A percentile compares a stretch with the other conserved stretches of the same genome.
Evolutionary conservation across 2,329 filamentous ascomycete species (phyloP).

Genomic region (Colletotrichum sp.): DNA sequence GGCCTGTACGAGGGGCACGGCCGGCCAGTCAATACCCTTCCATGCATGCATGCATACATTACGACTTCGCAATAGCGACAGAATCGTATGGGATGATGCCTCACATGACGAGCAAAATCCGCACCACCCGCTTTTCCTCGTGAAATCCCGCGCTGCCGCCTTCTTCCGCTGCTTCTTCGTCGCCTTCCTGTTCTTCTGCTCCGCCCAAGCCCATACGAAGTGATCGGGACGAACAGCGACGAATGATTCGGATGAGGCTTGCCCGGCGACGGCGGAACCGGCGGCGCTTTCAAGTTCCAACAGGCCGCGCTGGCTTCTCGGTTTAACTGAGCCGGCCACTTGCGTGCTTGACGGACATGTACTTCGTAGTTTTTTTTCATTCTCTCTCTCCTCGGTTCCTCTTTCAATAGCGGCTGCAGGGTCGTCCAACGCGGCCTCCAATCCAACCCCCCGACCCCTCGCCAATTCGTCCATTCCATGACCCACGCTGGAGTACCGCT

Average conservation of each 20-base stretch:
- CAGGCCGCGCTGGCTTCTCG: not conserved
- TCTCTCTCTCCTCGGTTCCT: not conserved
- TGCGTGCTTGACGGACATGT: not conserved
- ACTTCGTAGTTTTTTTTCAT: not conserved
- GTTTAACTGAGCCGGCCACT: not conserved
- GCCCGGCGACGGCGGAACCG: not conserved
- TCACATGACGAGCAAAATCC: slow-evolving; percentile 20
- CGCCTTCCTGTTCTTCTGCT: not conserved
- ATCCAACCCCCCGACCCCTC: not conserved
- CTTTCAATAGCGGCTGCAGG: slow-evolving; percentile 21
- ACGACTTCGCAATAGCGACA: slow-evolving; percentile 11
- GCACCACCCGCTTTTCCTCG: slow-evolving; percentile 16
- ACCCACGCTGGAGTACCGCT: slow-evolving; percentile 5
- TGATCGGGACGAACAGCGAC: not conserved
- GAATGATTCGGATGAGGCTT: not conserved
- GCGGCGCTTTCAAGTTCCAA: not conserved
- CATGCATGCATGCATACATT: slow-evolving; percentile 4
- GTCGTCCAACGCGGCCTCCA: slow-evolving; percentile 1
- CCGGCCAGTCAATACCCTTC: not conserved
- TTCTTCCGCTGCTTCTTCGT: not conserved
- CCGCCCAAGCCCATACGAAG: not conserved
- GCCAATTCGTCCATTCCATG: not conserved
- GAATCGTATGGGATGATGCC: slow-evolving; percentile 14
- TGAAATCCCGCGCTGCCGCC: not conserved
- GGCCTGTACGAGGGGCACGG: slow-evolving; percentile 1